Base-by-base conservation (phyloP, 2,329 filamentous ascomycete species). In the Coleophoma crateriformis region DNA sequence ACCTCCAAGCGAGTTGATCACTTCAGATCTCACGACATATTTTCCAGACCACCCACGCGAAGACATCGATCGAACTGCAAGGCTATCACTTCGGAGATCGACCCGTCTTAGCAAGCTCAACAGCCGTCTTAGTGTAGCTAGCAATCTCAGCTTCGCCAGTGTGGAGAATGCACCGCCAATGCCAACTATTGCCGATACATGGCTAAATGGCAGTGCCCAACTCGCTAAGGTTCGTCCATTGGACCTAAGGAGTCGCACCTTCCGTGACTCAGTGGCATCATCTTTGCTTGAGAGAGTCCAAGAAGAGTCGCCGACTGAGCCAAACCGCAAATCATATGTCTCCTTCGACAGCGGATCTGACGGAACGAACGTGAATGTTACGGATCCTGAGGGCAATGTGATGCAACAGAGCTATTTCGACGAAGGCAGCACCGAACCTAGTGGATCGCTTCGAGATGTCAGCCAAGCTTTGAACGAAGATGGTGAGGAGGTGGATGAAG, bases 1-100 rank as follows among this genome's bases (percentile, higher is more conserved):
- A 59, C 94, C 94, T 15, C 94, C 94, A 1, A 97, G 92, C 71
- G 94, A 99, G 72, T 81, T 99, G 65, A 99, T 99, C 64, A 92
- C 92, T 22, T 95, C 94, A 19, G 94, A 99, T 65, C 75, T 99
- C 52, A 94, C 90, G 1, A 95, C 91, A 0, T 99, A 97, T 74
- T 99, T 99, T 76, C 94, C 94, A 0, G 90, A 95, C 62, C 92
- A 97, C 61, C 84, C 91, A 45, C 85, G 89, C 49, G 91, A 96
- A 65, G 90, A 95, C 60, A 96, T 99, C 64, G 94, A 97, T 67
- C 87, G 90, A 59, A 97, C 94, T 0, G 91, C 96, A 54, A 87
- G 94, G 45, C 81, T 96, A 69, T 96, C 92, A 1, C 87, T 96
- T 68, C 82, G 92, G 58, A 82, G 94, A 58, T 97, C 92, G 38